Percentiles rank a stretch among this genome's conserved stretches.
phyloP scores from a whole-genome alignment of 495 filamentous ascomycete genomes.

The Aspergillus conjunctus region DNA sequence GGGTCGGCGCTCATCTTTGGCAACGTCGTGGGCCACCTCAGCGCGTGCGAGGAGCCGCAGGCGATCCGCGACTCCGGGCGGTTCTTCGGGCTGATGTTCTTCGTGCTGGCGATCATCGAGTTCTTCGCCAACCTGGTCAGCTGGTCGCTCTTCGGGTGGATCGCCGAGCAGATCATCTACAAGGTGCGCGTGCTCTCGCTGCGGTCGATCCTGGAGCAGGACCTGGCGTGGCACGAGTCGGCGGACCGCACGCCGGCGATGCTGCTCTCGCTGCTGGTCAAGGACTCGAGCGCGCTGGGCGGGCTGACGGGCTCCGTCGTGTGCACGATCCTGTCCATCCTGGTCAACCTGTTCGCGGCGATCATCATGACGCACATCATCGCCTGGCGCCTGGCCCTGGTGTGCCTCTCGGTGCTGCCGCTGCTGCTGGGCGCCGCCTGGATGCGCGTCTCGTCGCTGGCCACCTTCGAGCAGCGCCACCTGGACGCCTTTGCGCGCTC shows the following conservation, averaged over 20 bases:
- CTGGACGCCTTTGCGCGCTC: constrained; percentile 54
- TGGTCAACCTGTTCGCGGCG: constrained; percentile 42
- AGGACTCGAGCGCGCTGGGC: constrained; percentile 49
- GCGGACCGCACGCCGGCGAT: constrained; percentile 46
- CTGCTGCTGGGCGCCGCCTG: constrained; percentile 45
- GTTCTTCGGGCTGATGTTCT: constrained; percentile 57
- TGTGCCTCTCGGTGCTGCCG: constrained; percentile 43
- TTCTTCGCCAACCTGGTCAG: constrained; percentile 51
- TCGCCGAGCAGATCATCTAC: constrained; percentile 53
- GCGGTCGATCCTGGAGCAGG: constrained; percentile 52
- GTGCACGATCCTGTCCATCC: constrained; percentile 47
- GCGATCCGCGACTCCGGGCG: constrained; percentile 42
- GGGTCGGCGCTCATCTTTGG: constrained; percentile 56
- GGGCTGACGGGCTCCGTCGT: constrained; percentile 50
- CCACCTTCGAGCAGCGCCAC: constrained; percentile 60
- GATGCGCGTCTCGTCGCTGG: constrained; percentile 55
- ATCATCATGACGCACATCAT: constrained; percentile 41
- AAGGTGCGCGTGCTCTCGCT: constrained; percentile 52
- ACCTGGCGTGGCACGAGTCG: constrained; percentile 52
- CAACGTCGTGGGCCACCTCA: constrained; percentile 45
- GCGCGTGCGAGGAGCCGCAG: constrained; percentile 38
- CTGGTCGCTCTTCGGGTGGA: constrained; percentile 51
- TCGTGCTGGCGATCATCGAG: constrained; percentile 54
- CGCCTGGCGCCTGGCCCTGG: constrained; percentile 47
- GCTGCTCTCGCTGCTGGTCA: constrained; percentile 51